Percentiles rank a stretch among this genome's conserved stretches.
Evolutionary conservation across 2,329 filamentous ascomycete genomes (phyloP).

Genomic region (Monilinia fructigena): DNA sequence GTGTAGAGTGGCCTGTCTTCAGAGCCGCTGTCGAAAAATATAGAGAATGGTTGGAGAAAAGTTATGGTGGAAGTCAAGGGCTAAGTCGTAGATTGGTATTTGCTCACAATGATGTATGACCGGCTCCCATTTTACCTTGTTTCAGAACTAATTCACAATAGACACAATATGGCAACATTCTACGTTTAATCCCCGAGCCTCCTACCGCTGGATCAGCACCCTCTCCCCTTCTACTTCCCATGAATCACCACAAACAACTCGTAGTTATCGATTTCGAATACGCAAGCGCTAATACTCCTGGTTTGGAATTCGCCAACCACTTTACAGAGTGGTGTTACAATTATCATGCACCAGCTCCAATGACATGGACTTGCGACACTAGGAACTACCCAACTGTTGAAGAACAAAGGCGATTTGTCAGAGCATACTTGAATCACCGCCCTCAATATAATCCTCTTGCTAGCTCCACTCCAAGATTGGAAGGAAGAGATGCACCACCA

Average conservation of each 20-base stretch:
- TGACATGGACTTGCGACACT: constrained; percentile 66
- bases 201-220: constrained; percentile 32
- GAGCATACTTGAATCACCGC: constrained; percentile 80
- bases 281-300: constrained; percentile 81
- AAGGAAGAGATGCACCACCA: constrained; percentile 33
- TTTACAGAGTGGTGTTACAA: constrained; percentile 99
- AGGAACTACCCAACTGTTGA: constrained; percentile 71
- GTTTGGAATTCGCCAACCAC: constrained; percentile 94
- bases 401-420: constrained; percentile 81
- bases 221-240: constrained; percentile 82
- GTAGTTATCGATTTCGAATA: constrained; percentile 99
- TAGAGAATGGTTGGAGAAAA: constrained; percentile 66
- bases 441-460: constrained; percentile 60
- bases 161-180: constrained; percentile 98
- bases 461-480: constrained; percentile 40
- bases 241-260: constrained; percentile 93
- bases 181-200: constrained; percentile 69
- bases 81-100: constrained; percentile 80
- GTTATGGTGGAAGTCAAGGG: constrained; percentile 65
- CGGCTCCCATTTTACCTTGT: background rate
- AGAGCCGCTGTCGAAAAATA: constrained; percentile 73
- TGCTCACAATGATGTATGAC: constrained; percentile 90
- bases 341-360: constrained; percentile 71
- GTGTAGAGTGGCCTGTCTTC: constrained; percentile 79
- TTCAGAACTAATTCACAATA: constrained; percentile 42